A percentile compares a stretch with the other conserved stretches of the same genome.
phyloP scores from a whole-genome alignment of 2,329 filamentous ascomycete species.

The Penicillium glabrum region DNA sequence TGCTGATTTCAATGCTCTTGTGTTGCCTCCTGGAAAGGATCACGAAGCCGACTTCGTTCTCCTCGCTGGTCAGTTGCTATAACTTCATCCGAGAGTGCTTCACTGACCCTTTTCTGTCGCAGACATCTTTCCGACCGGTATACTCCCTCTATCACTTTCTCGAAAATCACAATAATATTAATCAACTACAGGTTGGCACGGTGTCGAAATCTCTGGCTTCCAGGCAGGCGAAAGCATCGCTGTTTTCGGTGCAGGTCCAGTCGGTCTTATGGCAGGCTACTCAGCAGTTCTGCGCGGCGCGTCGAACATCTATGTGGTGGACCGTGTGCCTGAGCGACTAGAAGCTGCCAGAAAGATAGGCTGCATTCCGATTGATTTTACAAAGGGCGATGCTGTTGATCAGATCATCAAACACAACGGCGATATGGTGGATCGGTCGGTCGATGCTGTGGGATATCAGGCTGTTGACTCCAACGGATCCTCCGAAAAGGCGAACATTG shows the following conservation, averaged over 20 bases:
- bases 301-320: conserved; percentile 62
- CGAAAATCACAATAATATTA: background rate
- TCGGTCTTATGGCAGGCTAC: conserved; percentile 67
- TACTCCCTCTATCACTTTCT: background rate
- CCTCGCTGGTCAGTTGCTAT: conserved; percentile 37
- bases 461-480: conserved; percentile 57
- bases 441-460: conserved; percentile 68
- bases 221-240: conserved; percentile 62
- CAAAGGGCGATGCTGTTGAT: conserved; percentile 55
- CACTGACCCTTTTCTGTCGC: background rate
- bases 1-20: conserved; percentile 66
- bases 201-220: conserved; percentile 54
- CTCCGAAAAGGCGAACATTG: conserved; percentile 62
- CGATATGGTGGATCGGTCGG: conserved; percentile 62
- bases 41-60: conserved; percentile 56
- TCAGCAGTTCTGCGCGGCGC: conserved; percentile 62
- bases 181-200: conserved; percentile 27
- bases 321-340: conserved; percentile 61
- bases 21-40: conserved; percentile 60
- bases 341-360: conserved; percentile 62
- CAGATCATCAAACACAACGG: conserved; percentile 60
- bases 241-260: conserved; percentile 64
- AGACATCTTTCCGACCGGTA: conserved; percentile 26
- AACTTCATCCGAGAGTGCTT: background rate
- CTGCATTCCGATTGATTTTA: conserved; percentile 61